phyloP scores from a whole-genome alignment of 2,329 filamentous ascomycete species.

The Nigrograna mackinnonii region DNA sequence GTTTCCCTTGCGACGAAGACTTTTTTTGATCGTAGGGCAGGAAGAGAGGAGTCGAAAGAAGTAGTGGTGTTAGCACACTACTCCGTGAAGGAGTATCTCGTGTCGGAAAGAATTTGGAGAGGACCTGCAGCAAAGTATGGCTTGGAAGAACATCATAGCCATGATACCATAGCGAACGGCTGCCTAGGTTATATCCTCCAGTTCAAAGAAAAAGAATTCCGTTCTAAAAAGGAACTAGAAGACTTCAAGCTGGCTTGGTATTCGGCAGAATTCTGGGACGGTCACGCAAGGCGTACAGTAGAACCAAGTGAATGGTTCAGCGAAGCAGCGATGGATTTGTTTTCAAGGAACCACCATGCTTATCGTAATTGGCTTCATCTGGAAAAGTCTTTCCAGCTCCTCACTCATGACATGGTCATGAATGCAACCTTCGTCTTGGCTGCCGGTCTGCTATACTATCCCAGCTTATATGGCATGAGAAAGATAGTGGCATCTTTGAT shows the following conservation, averaged over 20 bases:
- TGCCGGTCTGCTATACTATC: conserved; percentile 24
- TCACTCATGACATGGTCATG: conserved; percentile 6
- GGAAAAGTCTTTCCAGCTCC: conserved; percentile 16
- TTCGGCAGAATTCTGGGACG: conserved; percentile 28
- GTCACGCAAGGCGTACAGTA: conserved; percentile 17
- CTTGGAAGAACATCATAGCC: conserved; percentile 5
- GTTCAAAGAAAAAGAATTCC: conserved; percentile 16
- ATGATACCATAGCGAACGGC: conserved; percentile 12
- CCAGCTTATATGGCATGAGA: conserved; percentile 14
- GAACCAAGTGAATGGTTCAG: conserved; percentile 11
- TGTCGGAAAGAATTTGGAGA: conserved; percentile 8
- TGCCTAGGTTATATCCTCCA: conserved; percentile 21
- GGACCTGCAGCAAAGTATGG: conserved; percentile 11
- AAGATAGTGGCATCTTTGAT: conserved; percentile 17
- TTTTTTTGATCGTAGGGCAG: background rate
- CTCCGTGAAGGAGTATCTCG: conserved; percentile 24
- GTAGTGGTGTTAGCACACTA: conserved; percentile 19
- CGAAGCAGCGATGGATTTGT: conserved; percentile 12
- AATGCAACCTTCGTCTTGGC: conserved; percentile 4
- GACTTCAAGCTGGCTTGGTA: conserved; percentile 27
- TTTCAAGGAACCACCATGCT: conserved; percentile 11
- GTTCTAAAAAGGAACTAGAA: conserved; percentile 6
- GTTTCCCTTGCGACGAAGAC: conserved; percentile 15
- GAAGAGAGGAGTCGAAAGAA: background rate
- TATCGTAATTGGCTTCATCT: conserved; percentile 24